Percentiles rank a stretch among this genome's conserved stretches.
phyloP scores from a whole-genome alignment of 306 rosid genomes.

The Carpinus viminea region DNA sequence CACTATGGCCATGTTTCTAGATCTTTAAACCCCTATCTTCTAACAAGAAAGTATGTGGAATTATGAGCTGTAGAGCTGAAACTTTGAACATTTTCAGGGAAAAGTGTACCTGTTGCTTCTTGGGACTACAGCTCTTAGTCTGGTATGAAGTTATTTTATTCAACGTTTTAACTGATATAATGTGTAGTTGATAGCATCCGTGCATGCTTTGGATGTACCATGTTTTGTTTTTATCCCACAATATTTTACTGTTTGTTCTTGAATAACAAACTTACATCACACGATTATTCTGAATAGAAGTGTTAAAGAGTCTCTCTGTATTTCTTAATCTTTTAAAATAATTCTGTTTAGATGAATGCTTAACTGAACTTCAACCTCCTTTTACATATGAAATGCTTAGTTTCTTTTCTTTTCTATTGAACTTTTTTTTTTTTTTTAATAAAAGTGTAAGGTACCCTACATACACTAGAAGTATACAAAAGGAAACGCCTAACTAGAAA shows the following conservation, averaged over 20 bases:
- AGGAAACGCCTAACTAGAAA: too few relatives aligned
- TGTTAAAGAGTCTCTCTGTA: neutral
- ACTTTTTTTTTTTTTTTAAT: too few relatives aligned
- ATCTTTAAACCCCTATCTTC: neutral
- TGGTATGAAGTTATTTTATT: slow-evolving; percentile 36
- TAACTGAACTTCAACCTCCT: neutral
- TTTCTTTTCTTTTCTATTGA: neutral
- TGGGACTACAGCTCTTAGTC: slow-evolving; percentile 64
- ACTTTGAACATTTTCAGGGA: slow-evolving; percentile 43
- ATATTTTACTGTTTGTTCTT: neutral
- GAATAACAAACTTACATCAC: neutral
- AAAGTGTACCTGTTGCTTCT: slow-evolving; percentile 59
- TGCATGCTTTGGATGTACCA: neutral
- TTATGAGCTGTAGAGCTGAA: slow-evolving; percentile 5
- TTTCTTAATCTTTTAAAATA: neutral
- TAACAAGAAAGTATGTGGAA: neutral
- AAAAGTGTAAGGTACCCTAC: too few relatives aligned
- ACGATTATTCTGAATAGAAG: neutral
- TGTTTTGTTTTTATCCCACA: neutral
- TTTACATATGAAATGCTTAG: neutral
- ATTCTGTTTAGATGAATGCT: neutral
- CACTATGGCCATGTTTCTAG: neutral
- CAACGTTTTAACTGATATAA: neutral
- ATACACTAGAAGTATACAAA: too few relatives aligned
- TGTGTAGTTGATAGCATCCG: neutral